Percentiles rank a stretch among this genome's conserved stretches.
Conservation (phyloP, 164 flowering plant species). For the Saururus chinensis region DNA sequence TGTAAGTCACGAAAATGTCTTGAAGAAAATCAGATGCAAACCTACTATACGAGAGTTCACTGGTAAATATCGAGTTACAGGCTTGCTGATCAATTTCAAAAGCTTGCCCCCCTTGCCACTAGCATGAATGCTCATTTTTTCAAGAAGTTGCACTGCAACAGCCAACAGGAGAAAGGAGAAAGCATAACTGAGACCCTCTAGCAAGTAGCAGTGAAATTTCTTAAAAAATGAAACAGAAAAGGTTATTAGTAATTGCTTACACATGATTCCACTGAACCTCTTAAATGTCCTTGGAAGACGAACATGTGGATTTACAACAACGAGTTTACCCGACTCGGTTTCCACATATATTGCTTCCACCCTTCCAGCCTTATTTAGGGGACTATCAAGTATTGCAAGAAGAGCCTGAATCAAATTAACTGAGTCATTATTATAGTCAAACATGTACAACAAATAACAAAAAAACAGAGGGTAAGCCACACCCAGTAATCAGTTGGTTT, state of each 20-base stretch:
- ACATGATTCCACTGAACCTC: constrained; percentile 80
- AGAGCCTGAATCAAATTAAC: constrained; percentile 51
- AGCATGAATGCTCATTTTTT: constrained; percentile 63
- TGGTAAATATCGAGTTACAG: constrained; percentile 80
- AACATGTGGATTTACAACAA: constrained; percentile 82
- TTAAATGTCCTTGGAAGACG: constrained; percentile 91
- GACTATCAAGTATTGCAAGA: constrained; percentile 67
- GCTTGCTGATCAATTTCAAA: constrained; percentile 71
- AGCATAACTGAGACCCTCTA: not conserved
- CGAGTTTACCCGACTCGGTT: constrained; percentile 79
- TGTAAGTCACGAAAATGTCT: too few species aligned
- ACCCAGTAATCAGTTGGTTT: not conserved
- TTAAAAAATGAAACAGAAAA: not conserved
- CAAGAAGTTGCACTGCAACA: constrained; percentile 74
- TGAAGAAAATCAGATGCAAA: constrained; percentile 13
- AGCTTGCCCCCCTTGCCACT: constrained; percentile 70
- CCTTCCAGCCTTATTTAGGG: constrained; percentile 73
- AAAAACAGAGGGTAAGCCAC: not conserved
- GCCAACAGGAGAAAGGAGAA: not conserved
- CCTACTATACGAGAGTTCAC: constrained; percentile 68
- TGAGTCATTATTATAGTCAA: not conserved
- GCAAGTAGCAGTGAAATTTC: not conserved
- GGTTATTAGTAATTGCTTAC: constrained; percentile 70
- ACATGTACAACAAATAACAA: not conserved
- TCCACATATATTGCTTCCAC: constrained; percentile 68